These are phyloP conservation scores for Diplogelasinospora grovesii DNA, from an alignment of 495 filamentous ascomycete species.

Conservation along the genomic window DNA sequence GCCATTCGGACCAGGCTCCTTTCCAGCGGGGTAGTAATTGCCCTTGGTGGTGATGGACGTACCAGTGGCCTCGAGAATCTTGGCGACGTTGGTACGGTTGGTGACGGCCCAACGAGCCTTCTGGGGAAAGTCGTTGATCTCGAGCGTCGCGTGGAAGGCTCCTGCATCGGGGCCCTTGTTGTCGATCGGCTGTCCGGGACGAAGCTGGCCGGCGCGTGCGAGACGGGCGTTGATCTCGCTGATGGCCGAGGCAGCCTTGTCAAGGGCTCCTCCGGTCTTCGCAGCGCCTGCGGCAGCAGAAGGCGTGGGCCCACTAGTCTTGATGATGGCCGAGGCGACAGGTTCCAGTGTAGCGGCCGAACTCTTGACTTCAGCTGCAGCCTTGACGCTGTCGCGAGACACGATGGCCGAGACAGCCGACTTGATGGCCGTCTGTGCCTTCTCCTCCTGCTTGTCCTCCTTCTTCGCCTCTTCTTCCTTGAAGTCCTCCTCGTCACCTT, in stretches of 20 bases:
- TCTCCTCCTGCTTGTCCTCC: conserved; percentile 52
- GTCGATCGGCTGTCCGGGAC: conserved; percentile 91
- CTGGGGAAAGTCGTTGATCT: conserved; percentile 99
- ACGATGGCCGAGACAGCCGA: conserved; percentile 51
- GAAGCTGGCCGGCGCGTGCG: conserved; percentile 76
- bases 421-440: conserved; percentile 57
- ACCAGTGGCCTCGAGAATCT: conserved; percentile 90
- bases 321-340: not conserved
- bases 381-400: conserved; percentile 34
- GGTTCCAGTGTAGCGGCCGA: conserved; percentile 37
- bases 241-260: conserved; percentile 78
- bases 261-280: conserved; percentile 63
- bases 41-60: conserved; percentile 98
- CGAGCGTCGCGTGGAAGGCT: conserved; percentile 92
- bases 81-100: conserved; percentile 96
- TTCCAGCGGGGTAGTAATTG: conserved; percentile 76
- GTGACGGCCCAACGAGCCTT: conserved; percentile 99
- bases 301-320: conserved; percentile 47
- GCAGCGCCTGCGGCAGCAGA: conserved; percentile 35
- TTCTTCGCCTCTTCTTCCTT: conserved; percentile 64
- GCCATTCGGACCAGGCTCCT: conserved; percentile 64
- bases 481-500: conserved; percentile 80
- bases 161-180: conserved; percentile 98
- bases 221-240: conserved; percentile 81
- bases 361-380: conserved; percentile 36